Evolutionary conservation across 2,329 filamentous ascomycete genomes (phyloP).

Genomic region (Pseudogymnoascus sp.): DNA sequence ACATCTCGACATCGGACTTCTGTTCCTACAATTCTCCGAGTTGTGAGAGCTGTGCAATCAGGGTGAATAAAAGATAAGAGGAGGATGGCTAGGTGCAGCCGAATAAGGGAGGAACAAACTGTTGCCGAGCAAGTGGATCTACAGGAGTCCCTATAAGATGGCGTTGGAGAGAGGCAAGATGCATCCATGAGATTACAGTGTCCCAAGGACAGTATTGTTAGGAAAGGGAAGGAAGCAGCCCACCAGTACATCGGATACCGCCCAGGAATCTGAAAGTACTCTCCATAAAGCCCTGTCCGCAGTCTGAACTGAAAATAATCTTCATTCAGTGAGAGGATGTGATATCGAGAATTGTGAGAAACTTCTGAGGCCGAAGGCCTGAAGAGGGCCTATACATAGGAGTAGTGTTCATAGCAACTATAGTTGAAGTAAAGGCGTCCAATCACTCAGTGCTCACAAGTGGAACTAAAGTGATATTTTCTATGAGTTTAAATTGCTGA

Average conservation of each 20-base stretch:
- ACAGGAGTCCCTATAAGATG: too few relatives aligned
- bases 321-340: neutral
- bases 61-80: neutral
- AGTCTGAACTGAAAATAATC: too few relatives aligned
- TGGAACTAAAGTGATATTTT: neutral
- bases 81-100: neutral
- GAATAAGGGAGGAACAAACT: neutral
- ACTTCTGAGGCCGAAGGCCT: neutral
- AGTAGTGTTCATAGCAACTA: neutral
- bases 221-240: neutral
- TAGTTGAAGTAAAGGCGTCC: neutral
- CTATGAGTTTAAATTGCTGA: neutral
- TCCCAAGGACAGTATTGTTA: neutral
- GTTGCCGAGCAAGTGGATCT: neutral
- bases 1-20: neutral
- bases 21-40: neutral
- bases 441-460: neutral
- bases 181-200: neutral
- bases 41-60: neutral
- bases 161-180: neutral
- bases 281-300: neutral
- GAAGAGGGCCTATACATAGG: neutral
- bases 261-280: neutral
- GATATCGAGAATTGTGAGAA: neutral
- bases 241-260: neutral